These are phyloP conservation scores for Termitomyces sp. DNA, from an alignment of 768 basidiomycete genomes.

Conservation along the genomic window DNA sequence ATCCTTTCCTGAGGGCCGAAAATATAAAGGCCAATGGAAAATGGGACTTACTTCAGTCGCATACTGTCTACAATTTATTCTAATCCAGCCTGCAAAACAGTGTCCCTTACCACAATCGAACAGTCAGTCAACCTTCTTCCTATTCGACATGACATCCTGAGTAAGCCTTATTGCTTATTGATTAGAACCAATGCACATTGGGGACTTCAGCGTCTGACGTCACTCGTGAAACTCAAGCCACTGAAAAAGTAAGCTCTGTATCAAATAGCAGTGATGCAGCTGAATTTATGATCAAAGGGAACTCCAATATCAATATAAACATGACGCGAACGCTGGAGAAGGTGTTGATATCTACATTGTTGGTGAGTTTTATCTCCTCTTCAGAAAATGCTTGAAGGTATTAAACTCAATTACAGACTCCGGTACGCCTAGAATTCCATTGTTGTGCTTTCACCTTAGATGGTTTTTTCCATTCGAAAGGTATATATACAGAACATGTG, in stretches of 20 bases:
- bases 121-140: too few relatives aligned
- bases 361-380: neutral
- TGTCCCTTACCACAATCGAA: neutral
- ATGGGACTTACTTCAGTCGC: neutral
- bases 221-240: too few relatives aligned
- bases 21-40: too few relatives aligned
- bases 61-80: neutral
- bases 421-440: neutral
- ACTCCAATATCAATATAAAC: neutral
- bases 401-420: neutral
- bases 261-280: too few relatives aligned
- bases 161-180: neutral
- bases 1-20: too few relatives aligned
- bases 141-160: too few relatives aligned
- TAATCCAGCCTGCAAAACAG: neutral
- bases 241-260: too few relatives aligned
- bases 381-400: too few relatives aligned
- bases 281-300: too few relatives aligned
- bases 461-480: too few relatives aligned
- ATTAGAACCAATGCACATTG: neutral
- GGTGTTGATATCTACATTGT: too few relatives aligned
- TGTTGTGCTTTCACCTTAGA: neutral
- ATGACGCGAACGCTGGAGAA: neutral
- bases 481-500: too few relatives aligned
- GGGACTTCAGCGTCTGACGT: neutral